phyloP scores from a whole-genome alignment of 345 rosid genomes.

The Bruguiera parviflora region DNA sequence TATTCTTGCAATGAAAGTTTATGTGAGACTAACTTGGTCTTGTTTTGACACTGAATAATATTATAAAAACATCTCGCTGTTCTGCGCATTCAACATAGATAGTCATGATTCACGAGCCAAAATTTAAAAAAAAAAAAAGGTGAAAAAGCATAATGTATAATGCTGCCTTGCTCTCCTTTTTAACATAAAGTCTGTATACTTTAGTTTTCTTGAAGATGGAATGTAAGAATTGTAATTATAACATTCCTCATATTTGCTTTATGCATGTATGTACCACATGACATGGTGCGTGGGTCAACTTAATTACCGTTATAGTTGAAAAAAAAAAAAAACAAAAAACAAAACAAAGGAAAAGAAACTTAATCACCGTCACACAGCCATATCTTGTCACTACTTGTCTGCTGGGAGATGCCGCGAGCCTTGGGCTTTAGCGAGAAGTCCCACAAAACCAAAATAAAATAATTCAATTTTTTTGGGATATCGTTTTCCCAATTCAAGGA shows the following conservation, averaged over 20 bases:
- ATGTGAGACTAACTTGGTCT: too few relatives aligned
- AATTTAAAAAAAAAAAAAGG: slow-evolving; percentile 1
- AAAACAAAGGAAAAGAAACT: too few relatives aligned
- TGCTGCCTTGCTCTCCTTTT: slow-evolving; percentile 10
- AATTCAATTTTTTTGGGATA: not conserved
- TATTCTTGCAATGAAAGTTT: too few relatives aligned
- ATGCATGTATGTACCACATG: too few relatives aligned
- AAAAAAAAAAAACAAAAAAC: too few relatives aligned
- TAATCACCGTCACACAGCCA: not conserved
- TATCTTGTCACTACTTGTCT: slow-evolving; percentile 9
- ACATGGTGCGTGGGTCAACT: too few relatives aligned
- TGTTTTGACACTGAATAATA: not conserved
- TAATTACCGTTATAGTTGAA: too few relatives aligned
- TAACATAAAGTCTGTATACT: not conserved
- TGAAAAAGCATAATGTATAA: slow-evolving; percentile 2
- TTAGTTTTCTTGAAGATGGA: not conserved
- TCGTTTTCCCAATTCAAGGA: not conserved
- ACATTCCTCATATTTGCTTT: too few relatives aligned
- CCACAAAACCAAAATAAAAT: slow-evolving; percentile 8
- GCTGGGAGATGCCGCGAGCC: slow-evolving; percentile 18
- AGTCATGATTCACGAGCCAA: slow-evolving; percentile 1
- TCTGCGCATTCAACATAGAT: not conserved
- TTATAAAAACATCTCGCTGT: not conserved
- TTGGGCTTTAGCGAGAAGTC: slow-evolving; percentile 1
- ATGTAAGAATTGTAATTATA: not conserved